Evolutionary conservation across 2,329 filamentous ascomycete species (phyloP).

Genomic region (Fusarium sp.): DNA sequence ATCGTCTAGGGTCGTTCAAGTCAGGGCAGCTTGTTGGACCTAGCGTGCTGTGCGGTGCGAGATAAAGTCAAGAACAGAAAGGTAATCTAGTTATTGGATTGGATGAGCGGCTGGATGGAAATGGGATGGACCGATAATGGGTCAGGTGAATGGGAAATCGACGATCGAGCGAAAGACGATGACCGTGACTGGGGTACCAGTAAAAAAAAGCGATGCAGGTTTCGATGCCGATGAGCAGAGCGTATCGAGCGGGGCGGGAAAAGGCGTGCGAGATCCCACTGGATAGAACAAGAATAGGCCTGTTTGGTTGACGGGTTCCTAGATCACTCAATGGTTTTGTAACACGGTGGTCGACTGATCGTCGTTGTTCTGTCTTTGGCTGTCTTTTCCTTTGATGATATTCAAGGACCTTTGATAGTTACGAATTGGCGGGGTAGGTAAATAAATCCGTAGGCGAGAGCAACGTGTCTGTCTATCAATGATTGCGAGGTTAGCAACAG

Average conservation of each 20-base stretch:
- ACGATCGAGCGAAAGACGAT: conserved; percentile 40
- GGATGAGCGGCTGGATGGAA: conserved; percentile 33
- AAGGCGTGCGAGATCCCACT: conserved; percentile 19
- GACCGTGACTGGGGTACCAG: conserved; percentile 32
- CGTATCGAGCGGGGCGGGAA: conserved; percentile 25
- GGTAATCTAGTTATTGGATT: conserved; percentile 30
- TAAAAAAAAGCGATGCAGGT: conserved; percentile 38
- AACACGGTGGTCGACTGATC: background rate
- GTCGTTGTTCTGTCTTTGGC: conserved; percentile 21
- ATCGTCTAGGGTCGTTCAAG: conserved; percentile 27
- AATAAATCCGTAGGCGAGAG: conserved; percentile 13
- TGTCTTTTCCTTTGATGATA: conserved; percentile 28
- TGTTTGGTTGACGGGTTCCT: conserved; percentile 4
- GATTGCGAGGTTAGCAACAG: conserved; percentile 25
- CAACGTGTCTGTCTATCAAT: conserved; percentile 34
- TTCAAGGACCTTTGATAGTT: conserved; percentile 13
- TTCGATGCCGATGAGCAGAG: conserved; percentile 32
- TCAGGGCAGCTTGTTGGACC: conserved; percentile 23
- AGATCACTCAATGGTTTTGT: conserved; percentile 11
- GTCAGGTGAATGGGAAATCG: conserved; percentile 44
- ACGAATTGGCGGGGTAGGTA: conserved; percentile 29
- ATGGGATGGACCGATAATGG: conserved; percentile 44
- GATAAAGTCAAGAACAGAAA: conserved; percentile 34
- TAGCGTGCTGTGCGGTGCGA: conserved; percentile 25
- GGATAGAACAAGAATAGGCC: conserved; percentile 1